Conservation (phyloP, 805 yeast species). For the Pichia gijzeniarum region DNA sequence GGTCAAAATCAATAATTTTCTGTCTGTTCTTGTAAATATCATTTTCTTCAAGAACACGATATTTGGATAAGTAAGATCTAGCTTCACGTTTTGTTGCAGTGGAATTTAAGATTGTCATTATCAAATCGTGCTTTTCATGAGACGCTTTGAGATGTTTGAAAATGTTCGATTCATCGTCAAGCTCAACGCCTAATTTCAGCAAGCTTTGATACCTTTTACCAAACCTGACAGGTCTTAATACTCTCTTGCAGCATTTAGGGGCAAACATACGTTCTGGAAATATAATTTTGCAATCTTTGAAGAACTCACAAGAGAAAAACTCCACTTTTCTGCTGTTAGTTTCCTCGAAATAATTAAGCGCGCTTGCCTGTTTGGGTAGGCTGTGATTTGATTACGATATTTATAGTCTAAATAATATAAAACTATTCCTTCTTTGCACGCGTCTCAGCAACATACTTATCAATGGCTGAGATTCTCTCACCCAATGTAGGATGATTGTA, state of each 20-base stretch:
- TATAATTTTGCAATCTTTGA: too few relatives aligned
- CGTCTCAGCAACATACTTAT: constrained; percentile 24
- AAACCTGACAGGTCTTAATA: neutral
- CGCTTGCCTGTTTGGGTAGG: constrained; percentile 13
- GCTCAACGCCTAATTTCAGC: neutral
- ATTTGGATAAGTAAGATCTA: constrained; percentile 67
- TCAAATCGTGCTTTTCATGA: constrained; percentile 55
- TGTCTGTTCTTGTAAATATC: constrained; percentile 25
- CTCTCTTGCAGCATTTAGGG: too few relatives aligned
- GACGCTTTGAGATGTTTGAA: constrained; percentile 28
- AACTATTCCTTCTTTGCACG: constrained; percentile 16
- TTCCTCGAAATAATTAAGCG: constrained; percentile 9
- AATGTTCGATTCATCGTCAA: constrained; percentile 20
- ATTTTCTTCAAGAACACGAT: constrained; percentile 39
- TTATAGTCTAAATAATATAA: neutral
- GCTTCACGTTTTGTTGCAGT: constrained; percentile 95
- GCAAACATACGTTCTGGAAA: too few relatives aligned
- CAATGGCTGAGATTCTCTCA: constrained; percentile 79
- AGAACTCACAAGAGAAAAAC: too few relatives aligned
- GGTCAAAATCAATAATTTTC: constrained; percentile 11
- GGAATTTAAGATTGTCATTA: constrained; percentile 78
- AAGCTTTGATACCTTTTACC: neutral
- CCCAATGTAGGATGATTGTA: constrained; percentile 89
- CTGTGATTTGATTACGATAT: neutral
- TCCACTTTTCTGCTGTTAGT: neutral